Evolutionary conservation across 2,329 filamentous ascomycete genomes (phyloP).

Genomic region (Apiospora koreana): DNA sequence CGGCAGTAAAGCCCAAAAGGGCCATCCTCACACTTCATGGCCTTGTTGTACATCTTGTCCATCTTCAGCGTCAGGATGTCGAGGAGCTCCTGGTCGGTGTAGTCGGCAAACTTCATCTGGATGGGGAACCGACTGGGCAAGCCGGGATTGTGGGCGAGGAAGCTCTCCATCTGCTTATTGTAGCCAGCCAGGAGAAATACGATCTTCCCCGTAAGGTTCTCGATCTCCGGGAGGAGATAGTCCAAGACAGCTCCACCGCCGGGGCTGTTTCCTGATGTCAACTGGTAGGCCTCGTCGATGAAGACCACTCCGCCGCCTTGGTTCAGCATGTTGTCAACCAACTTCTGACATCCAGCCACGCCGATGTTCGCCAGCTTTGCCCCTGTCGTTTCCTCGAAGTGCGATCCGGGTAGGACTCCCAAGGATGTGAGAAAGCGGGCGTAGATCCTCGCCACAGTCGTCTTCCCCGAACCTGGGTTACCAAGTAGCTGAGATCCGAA

Average conservation of each 20-base stretch:
- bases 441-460: conserved; percentile 73
- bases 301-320: conserved; percentile 69
- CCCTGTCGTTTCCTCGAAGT: conserved; percentile 69
- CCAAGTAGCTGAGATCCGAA: conserved; percentile 66
- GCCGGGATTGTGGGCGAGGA: conserved; percentile 74
- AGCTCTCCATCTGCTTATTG: conserved; percentile 72
- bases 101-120: conserved; percentile 68
- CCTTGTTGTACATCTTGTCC: conserved; percentile 49
- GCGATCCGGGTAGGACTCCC: conserved; percentile 60
- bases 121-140: conserved; percentile 69
- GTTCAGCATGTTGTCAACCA: conserved; percentile 58
- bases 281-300: conserved; percentile 79
- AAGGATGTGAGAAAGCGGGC: conserved; percentile 64
- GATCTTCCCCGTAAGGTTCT: conserved; percentile 69
- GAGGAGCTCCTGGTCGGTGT: conserved; percentile 64
- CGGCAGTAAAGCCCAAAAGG: conserved; percentile 61
- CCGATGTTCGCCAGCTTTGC: conserved; percentile 65
- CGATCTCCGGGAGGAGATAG: conserved; percentile 70
- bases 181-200: conserved; percentile 76
- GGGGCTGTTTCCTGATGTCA: conserved; percentile 58
- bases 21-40: conserved; percentile 63
- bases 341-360: conserved; percentile 55
- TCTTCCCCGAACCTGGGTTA: conserved; percentile 73
- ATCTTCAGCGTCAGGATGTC: conserved; percentile 60
- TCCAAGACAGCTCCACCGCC: conserved; percentile 67